Base-by-base conservation (phyloP, 805 yeast genomes). In the Candida succiphila region DNA sequence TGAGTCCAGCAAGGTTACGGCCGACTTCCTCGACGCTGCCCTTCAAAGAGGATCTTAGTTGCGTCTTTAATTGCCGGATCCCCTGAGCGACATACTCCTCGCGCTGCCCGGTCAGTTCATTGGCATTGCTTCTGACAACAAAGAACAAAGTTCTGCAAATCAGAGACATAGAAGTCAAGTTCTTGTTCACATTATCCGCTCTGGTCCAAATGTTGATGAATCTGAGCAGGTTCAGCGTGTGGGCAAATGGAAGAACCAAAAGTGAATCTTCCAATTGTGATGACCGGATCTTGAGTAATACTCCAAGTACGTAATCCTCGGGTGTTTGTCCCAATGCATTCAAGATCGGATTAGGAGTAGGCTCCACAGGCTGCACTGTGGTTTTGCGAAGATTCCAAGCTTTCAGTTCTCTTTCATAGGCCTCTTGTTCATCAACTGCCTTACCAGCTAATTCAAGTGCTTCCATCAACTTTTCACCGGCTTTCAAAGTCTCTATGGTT, bases 261-360 rank as follows among this genome's bases (percentile, higher is more conserved):
- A 92, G 66, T 2, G 97, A 95, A 58, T 92, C 99, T 47, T 89
- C 96, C 24, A 92, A 60, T 48, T 89, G 95, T 1, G 94, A 71
- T 1, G 95, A 74, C 46, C 71, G 80, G 52, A 92, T 84, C 48
- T 75, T 76, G 25, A 63, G 51, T 13, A 89, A 54, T 0, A 78
- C 77, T 30, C 78, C 78, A 60, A 89, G 65, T 17, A 92, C 88
- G 48, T 89, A 81, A 39, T 76, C 74, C 37, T 76, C 82, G 1
- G 96, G 94, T 4, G 72, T 60, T 39, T 80, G 67, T 32, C 73
- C 70, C 40, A 82, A 66, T 2, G 95, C 94, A 28, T 72, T 59
- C 30, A 92, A 63, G n/a, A 92, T 66, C 3, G 94, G 68, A 50
- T 86, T 71, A 25, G 75, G 71, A 4, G 69, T 60, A 4, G 94